These are phyloP conservation scores for Collariella sp. DNA, from an alignment of 495 filamentous ascomycete genomes.

Conservation along the genomic window DNA sequence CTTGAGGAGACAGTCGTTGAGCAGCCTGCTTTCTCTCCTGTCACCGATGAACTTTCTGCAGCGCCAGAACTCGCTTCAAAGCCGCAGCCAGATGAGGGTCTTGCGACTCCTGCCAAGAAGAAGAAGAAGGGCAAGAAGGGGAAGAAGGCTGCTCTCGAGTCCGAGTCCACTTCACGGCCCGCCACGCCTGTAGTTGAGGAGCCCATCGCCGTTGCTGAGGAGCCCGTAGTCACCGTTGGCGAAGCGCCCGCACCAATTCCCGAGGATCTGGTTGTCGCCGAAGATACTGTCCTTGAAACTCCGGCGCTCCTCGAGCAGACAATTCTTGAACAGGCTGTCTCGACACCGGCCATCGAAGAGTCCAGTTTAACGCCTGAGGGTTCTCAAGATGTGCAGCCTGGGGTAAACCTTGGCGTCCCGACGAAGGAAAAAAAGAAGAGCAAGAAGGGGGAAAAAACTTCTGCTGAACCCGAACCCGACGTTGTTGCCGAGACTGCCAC, in stretches of 20 bases:
- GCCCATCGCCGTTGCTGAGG: neutral
- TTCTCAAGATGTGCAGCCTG: neutral
- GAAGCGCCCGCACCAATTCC: no score
- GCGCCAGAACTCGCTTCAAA: neutral
- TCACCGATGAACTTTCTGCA: neutral
- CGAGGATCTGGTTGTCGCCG: neutral
- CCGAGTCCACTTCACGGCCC: conserved; percentile 12
- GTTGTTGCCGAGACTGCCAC: neutral
- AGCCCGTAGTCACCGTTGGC: no score
- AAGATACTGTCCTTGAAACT: neutral
- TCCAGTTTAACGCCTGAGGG: neutral
- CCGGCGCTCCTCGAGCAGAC: neutral
- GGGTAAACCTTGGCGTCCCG: neutral
- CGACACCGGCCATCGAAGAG: neutral
- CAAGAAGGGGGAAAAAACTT: neutral
- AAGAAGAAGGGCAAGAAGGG: conserved; percentile 30
- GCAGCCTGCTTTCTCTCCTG: neutral
- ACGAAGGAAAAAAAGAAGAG: neutral
- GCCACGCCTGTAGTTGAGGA: conserved; percentile 2
- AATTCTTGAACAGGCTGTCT: neutral
- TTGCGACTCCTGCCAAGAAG: conserved; percentile 11
- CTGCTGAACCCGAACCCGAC: neutral
- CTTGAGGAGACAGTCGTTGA: neutral
- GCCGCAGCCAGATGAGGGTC: neutral
- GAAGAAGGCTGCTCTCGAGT: conserved; percentile 14